phyloP scores from a whole-genome alignment of 768 basidiomycete genomes.

The Amanita rubescens region DNA sequence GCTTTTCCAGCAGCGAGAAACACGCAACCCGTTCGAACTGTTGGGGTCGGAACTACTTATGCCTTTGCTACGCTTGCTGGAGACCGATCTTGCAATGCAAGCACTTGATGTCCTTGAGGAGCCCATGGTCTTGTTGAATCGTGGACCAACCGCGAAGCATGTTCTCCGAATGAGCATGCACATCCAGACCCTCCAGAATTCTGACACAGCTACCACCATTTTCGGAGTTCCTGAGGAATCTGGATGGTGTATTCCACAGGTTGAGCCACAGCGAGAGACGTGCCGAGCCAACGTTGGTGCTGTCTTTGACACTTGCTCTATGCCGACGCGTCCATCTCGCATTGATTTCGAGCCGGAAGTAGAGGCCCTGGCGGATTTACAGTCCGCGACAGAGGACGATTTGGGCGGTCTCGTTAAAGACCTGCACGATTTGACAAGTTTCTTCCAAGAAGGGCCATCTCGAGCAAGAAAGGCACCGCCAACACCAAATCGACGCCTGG shows the following conservation, averaged over 20 bases:
- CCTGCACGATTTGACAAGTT: constrained; percentile 66
- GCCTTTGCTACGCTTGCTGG: constrained; percentile 84
- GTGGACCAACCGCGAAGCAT: constrained; percentile 71
- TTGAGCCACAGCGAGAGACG: constrained; percentile 47
- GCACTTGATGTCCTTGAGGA: constrained; percentile 94
- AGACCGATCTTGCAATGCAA: constrained; percentile 75
- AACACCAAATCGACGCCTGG: constrained; percentile 53
- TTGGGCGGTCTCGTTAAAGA: constrained; percentile 75
- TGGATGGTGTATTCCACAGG: constrained; percentile 81
- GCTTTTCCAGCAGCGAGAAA: constrained; percentile 80
- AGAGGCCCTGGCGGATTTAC: constrained; percentile 33
- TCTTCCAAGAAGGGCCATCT: constrained; percentile 51
- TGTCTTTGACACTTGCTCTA: constrained; percentile 79
- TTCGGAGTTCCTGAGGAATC: constrained; percentile 79
- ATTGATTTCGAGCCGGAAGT: constrained; percentile 69
- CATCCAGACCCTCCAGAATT: constrained; percentile 33
- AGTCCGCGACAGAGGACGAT: constrained; percentile 45
- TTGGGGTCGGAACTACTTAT: constrained; percentile 84
- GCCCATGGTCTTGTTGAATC: constrained; percentile 70
- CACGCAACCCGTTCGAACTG: constrained; percentile 61
- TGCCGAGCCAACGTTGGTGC: constrained; percentile 78
- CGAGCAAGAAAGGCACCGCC: constrained; percentile 24
- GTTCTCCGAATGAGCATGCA: constrained; percentile 93
- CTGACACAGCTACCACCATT: constrained; percentile 56
- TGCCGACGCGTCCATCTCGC: constrained; percentile 59